phyloP scores from a whole-genome alignment of 2,329 filamentous ascomycete genomes.

The Didymella pomorum region DNA sequence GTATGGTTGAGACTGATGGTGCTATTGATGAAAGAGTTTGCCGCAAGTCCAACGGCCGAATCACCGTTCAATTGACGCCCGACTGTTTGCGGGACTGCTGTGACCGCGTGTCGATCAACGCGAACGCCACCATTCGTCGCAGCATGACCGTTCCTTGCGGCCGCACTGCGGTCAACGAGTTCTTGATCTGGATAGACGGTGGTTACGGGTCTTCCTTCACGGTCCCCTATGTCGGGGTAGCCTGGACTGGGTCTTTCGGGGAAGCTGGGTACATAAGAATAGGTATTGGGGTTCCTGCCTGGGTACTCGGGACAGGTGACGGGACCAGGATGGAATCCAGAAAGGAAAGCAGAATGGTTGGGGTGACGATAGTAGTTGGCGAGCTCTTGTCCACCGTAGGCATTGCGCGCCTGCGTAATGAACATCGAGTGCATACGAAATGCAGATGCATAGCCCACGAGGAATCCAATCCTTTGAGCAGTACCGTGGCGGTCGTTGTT shows the following conservation, averaged over 20 bases:
- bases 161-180: not conserved
- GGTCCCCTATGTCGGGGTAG: not conserved
- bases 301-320: not conserved
- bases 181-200: not conserved
- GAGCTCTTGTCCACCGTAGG: not conserved
- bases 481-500: not conserved
- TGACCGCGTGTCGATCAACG: no score
- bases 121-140: not conserved
- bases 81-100: no score
- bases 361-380: not conserved
- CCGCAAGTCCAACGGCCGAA: no score
- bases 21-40: no score
- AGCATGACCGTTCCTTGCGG: not conserved
- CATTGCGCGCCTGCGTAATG: not conserved
- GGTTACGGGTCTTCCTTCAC: not conserved
- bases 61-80: no score
- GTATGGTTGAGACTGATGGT: not conserved
- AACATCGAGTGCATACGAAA: not conserved
- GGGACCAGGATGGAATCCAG: not conserved
- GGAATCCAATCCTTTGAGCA: not conserved
- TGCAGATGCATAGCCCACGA: constrained; percentile 4
- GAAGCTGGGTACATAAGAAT: not conserved
- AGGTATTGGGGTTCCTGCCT: not conserved
- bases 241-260: not conserved
- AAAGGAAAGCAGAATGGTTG: not conserved